Base-by-base conservation (phyloP, 805 yeast genomes). In the Danielozyma ontarioensis region DNA sequence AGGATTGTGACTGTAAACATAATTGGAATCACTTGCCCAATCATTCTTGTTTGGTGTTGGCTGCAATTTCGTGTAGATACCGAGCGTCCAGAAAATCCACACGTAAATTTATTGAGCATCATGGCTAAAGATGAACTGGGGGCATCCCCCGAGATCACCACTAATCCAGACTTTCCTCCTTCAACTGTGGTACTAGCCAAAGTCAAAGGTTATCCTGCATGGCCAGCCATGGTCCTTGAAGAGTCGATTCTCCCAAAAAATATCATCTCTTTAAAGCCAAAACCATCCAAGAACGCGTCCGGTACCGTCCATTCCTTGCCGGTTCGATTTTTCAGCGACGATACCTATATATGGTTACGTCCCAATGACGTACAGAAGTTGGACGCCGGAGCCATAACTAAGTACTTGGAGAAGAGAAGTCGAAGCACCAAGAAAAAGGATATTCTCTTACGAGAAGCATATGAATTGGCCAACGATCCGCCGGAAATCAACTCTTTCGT, bases 201-300 rank as follows among this genome's bases (percentile, higher is more conserved):
- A 55, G 78, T 86, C 30, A 86, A 84, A 50, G 94, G 95, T 6
- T 86, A 78, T 51, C 84, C 95, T 2, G 82, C 89, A 27, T 86
- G 96, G 96, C 96, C 96, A 0, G 88, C 89, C 2, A 79, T 85
- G 77, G 78, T 84, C 3, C 70, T 85, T 3, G 80, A 79, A 1
- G 72, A 64, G 38, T 67, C 70, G 13, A 55, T 74, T 5, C 64
- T 85, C 4, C 93, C 95, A 1, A 73, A 62, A 14, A 62, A 68
- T 44, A 74, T 84, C 18, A 42, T 59, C 17, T 53, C 57, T 13
- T 70, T 66, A 39, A 72, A 67, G 36, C 84, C 86, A 12, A 74
- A 74, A 43, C 42, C 59, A 14, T 44, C 58, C 21, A 50, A 55
- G 27, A 37, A 49, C 41, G 40, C 33, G 34, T 32, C 38, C 10